A percentile compares a stretch with the other conserved stretches of the same genome.
These are phyloP conservation scores for Serendipita sp. DNA, from an alignment of 768 basidiomycete species.

Conservation along the genomic window DNA sequence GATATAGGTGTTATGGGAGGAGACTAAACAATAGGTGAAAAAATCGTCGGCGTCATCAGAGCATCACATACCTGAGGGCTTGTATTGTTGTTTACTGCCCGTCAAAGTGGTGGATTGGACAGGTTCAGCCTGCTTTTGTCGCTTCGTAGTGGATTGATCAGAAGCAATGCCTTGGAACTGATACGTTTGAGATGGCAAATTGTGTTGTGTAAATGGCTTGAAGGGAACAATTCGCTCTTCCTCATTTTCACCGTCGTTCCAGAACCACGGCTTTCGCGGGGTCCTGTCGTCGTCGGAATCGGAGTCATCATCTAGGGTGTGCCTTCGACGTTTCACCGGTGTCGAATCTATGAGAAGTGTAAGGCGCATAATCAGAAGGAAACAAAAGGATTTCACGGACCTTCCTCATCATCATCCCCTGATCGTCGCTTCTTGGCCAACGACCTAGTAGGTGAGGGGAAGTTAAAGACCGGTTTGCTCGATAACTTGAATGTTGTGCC, in stretches of 20 bases:
- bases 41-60: too few species aligned
- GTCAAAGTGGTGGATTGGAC: background rate
- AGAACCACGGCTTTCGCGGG: background rate
- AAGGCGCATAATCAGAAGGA: background rate
- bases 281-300: background rate
- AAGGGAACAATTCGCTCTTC: background rate
- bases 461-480: background rate
- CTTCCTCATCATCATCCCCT: slow-evolving; percentile 2
- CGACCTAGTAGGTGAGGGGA: background rate
- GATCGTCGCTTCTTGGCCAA: background rate
- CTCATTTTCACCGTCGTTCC: background rate
- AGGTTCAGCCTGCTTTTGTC: background rate
- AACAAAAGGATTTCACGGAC: background rate
- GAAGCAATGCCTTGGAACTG: background rate
- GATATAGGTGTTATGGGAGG: background rate
- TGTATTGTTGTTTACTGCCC: background rate
- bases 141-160: background rate
- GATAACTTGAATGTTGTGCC: background rate
- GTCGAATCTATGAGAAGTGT: background rate
- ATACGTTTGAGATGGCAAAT: background rate
- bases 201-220: background rate
- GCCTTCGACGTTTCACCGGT: background rate
- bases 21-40: too few species aligned
- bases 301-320: background rate
- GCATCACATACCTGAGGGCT: too few species aligned